These are phyloP conservation scores for Tephrocybe rancida DNA, from an alignment of 768 basidiomycete genomes.

Conservation along the genomic window DNA sequence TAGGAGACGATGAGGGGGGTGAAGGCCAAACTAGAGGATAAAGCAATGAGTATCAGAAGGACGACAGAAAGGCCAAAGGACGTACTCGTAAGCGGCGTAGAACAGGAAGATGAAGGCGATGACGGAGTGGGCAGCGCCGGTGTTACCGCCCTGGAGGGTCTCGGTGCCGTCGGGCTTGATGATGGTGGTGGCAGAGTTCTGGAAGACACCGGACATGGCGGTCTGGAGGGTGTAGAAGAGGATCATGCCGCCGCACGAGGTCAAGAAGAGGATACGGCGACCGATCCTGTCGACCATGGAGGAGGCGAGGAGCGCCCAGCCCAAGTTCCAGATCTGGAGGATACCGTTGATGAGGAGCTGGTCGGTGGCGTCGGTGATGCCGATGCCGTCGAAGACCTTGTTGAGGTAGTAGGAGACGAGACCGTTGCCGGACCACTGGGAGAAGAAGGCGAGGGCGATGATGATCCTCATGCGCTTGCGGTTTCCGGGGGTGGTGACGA, in stretches of 20 bases:
- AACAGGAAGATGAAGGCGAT: constrained; percentile 86
- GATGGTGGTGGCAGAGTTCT: constrained; percentile 27
- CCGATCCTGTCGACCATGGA: constrained; percentile 67
- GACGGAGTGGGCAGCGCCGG: constrained; percentile 64
- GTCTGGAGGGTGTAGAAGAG: constrained; percentile 73
- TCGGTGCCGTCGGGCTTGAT: no score
- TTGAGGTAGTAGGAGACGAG: constrained; percentile 84
- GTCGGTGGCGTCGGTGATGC: constrained; percentile 59
- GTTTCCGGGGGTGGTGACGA: constrained; percentile 72
- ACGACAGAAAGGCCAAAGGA: constrained; percentile 7
- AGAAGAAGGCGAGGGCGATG: constrained; percentile 79
- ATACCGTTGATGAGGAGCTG: constrained; percentile 87
- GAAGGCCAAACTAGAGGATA: constrained; percentile 62
- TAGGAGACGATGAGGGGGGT: constrained; percentile 86
- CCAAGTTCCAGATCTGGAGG: constrained; percentile 81
- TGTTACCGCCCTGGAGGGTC: constrained; percentile 13
- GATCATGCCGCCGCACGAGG: constrained; percentile 59
- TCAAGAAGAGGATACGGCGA: constrained; percentile 71
- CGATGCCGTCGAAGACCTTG: constrained; percentile 69
- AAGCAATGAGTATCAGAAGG: neutral
- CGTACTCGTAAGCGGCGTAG: constrained; percentile 76
- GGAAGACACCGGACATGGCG: constrained; percentile 61
- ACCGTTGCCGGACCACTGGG: constrained; percentile 86
- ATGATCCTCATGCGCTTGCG: constrained; percentile 77
- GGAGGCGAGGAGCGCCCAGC: constrained; percentile 59